Evolutionary conservation across 1,284 basidiomycete genomes (phyloP), one percentile per base, ranked within the genome.

Genomic region (Ustilago hordei): DNA sequence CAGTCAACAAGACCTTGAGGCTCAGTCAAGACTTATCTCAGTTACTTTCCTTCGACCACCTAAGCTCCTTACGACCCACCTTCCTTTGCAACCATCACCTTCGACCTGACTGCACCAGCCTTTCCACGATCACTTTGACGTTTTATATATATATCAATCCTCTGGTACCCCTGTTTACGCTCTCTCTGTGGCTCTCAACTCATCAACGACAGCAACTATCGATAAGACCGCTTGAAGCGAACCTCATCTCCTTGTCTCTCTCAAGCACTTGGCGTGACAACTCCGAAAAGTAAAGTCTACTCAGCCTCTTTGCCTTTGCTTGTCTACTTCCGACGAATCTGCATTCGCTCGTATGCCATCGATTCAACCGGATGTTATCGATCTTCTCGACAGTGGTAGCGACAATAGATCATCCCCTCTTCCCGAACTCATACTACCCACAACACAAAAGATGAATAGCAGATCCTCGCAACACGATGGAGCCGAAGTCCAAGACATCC

Each of bases 401-500:
- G 43, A 64, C 41, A n/a, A 59, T 61, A 63, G 62, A 64, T 55
- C 69, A 41, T 75, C 68, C 32, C 74, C 74, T 9, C 41, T 66
- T 31, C 74, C 69, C 61, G 19, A 55, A 13, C 50, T 53, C 13
- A 48, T 41, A n/a, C 12, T 59, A 12, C 12, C 36, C 23, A 11
- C 8, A 52, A 23, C 48, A 9, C 19, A 34, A 39, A 68, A 63
- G 34, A 75, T 75, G 73, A 75, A 55, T 38, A 52, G 56, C 31
- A 61, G 58, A 58, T 41, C 57, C 7, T 39, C 60, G 3, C 61
- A 67, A 11, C n/a, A 45, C 31, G 45, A 57, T n/a, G 43, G 41
- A 13, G 57, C 38, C 34, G 69, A 70, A 3, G 70, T 67, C 38
- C 64, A 69, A 47, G 75, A 78, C 55, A 66, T 69, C 64, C 64